phyloP scores from a whole-genome alignment of 192 early-diverging fungal genomes.

The Podila verticillata region DNA sequence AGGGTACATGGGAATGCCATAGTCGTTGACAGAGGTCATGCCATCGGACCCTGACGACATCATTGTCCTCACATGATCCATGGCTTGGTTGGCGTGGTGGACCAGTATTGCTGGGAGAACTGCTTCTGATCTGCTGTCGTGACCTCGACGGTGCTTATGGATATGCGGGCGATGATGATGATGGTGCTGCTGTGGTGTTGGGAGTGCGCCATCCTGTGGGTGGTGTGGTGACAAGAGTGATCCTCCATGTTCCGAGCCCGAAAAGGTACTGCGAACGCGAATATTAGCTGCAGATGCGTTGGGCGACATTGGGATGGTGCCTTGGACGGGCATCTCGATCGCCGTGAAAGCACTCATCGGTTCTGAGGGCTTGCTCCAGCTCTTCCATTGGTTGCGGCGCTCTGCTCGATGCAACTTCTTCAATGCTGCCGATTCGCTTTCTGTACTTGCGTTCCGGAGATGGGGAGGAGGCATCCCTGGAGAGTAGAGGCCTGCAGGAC shows the following conservation, averaged over 20 bases:
- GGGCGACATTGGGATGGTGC: conserved; percentile 15
- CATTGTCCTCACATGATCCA: conserved; percentile 27
- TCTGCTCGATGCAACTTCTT: conserved; percentile 16
- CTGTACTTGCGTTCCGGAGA: not conserved
- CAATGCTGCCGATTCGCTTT: not conserved
- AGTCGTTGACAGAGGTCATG: not conserved
- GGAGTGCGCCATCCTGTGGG: not conserved
- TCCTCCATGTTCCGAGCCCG: conserved; percentile 10
- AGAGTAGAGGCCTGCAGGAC: conserved; percentile 7
- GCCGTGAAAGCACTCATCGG: conserved; percentile 17
- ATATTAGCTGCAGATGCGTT: not conserved
- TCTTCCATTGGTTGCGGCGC: conserved; percentile 55
- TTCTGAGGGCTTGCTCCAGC: conserved; percentile 53
- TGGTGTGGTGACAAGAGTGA: not conserved
- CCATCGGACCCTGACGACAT: not conserved
- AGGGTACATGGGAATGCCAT: conserved; percentile 31
- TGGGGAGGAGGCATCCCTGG: conserved; percentile 19
- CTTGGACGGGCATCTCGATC: conserved; percentile 16
- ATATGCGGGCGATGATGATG: conserved; percentile 4
- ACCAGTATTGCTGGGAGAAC: conserved; percentile 16
- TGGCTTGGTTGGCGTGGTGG: conserved; percentile 17
- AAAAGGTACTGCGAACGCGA: conserved; percentile 11
- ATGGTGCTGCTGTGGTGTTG: not conserved
- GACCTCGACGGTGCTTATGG: conserved; percentile 6
- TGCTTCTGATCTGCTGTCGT: conserved; percentile 7